These are phyloP conservation scores for Xylaria sp. DNA, from an alignment of 2,329 filamentous ascomycete species.

Conservation along the genomic window DNA sequence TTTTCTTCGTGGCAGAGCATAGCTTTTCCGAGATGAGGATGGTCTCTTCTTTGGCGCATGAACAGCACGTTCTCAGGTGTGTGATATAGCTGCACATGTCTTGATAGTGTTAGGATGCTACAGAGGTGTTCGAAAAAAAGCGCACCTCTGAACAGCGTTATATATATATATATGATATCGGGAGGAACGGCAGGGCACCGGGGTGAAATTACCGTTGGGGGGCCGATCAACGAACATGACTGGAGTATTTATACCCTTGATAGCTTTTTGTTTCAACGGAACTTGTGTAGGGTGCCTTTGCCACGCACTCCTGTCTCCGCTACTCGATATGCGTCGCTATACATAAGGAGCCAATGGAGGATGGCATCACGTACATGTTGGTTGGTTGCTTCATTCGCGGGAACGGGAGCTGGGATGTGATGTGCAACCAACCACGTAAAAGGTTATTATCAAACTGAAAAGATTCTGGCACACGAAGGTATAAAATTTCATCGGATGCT, in stretches of 20 bases:
- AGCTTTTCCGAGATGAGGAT: conserved; percentile 55
- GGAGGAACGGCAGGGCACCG: neutral
- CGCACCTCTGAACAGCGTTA: conserved; percentile 32
- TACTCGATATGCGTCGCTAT: conserved; percentile 31
- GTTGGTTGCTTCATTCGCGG: conserved; percentile 24
- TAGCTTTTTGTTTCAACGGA: conserved; percentile 5
- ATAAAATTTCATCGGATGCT: conserved; percentile 22
- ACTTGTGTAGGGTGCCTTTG: conserved; percentile 32
- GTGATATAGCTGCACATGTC: conserved; percentile 55
- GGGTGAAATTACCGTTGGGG: conserved; percentile 26
- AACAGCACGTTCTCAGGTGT: conserved; percentile 52
- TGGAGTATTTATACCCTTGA: conserved; percentile 36
- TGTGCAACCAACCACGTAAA: conserved; percentile 30
- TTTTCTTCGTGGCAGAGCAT: conserved; percentile 48
- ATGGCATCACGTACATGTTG: conserved; percentile 22
- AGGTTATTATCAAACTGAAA: conserved; percentile 14
- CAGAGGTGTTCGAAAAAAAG: neutral
- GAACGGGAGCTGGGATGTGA: conserved; percentile 21
- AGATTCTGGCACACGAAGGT: conserved; percentile 12
- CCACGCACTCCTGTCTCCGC: conserved; percentile 37
- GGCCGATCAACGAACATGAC: conserved; percentile 11
- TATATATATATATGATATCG: conserved; percentile 35
- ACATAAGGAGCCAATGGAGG: conserved; percentile 40
- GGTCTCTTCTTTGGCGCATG: conserved; percentile 52
- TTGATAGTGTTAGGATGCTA: conserved; percentile 28